A percentile compares a stretch with the other conserved stretches of the same genome.
These are phyloP conservation scores for Aureobasidium sp. DNA, from an alignment of 2,329 filamentous ascomycete genomes.

Conservation along the genomic window DNA sequence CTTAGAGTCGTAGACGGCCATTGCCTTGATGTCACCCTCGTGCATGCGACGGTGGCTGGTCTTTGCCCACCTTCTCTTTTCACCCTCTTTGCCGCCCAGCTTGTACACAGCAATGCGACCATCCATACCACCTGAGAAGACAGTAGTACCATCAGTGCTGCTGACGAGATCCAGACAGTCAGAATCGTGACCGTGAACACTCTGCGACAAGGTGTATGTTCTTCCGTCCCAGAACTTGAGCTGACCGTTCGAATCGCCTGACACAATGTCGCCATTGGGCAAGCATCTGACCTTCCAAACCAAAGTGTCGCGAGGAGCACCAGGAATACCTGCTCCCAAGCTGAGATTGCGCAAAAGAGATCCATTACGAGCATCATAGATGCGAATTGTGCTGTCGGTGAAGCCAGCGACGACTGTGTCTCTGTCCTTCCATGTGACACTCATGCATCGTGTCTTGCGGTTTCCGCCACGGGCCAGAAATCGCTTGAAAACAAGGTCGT, in stretches of 20 bases:
- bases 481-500: constrained; percentile 72
- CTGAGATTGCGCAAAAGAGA: constrained; percentile 74
- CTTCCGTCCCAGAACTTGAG: constrained; percentile 90
- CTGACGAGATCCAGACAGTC: constrained; percentile 85
- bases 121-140: constrained; percentile 90
- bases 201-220: constrained; percentile 80
- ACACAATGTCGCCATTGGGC: constrained; percentile 81
- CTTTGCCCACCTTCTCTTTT: constrained; percentile 66
- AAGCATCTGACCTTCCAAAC: constrained; percentile 92
- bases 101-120: constrained; percentile 78
- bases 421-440: constrained; percentile 80
- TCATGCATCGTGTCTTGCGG: constrained; percentile 83
- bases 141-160: constrained; percentile 69
- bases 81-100: constrained; percentile 44
- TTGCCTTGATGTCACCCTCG: constrained; percentile 87
- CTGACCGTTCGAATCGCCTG: constrained; percentile 90
- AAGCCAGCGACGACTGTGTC: constrained; percentile 82
- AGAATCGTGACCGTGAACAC: constrained; percentile 78
- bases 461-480: constrained; percentile 68
- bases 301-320: constrained; percentile 75
- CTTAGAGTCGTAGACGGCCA: constrained; percentile 81
- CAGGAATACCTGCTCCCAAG: constrained; percentile 67
- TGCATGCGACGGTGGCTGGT: constrained; percentile 82
- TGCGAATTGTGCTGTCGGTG: constrained; percentile 90
- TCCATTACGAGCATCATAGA: constrained; percentile 78